Evolutionary conservation across 2,329 filamentous ascomycete genomes (phyloP).

Genomic region (Nothomitra cinnamomea): DNA sequence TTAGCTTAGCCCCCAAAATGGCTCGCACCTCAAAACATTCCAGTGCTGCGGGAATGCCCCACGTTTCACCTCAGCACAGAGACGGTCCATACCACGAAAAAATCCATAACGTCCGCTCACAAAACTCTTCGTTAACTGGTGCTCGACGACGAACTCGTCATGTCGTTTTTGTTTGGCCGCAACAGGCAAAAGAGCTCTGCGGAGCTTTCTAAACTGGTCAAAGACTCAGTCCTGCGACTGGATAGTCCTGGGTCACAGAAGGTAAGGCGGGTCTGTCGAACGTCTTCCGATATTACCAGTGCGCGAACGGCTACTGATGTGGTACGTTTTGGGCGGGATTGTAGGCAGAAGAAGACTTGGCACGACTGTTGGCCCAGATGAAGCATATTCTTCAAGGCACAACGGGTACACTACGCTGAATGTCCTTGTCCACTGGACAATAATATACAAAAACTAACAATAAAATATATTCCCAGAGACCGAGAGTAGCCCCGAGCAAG

Average conservation of each 20-base stretch:
- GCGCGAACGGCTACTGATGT: neutral
- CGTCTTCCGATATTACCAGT: constrained; percentile 5
- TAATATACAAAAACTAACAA: neutral
- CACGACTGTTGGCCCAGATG: constrained; percentile 75
- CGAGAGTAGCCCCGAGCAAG: constrained; percentile 73
- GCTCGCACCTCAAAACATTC: neutral
- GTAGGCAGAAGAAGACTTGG: constrained; percentile 70
- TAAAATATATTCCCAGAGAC: constrained; percentile 39
- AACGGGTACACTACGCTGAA: constrained; percentile 43
- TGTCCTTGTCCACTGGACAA: neutral
- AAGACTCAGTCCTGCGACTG: constrained; percentile 44
- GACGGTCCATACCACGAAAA: too few species aligned
- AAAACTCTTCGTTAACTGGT: neutral
- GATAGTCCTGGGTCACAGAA: constrained; percentile 38
- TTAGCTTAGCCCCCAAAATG: neutral
- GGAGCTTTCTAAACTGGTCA: constrained; percentile 45
- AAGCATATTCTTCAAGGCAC: constrained; percentile 88
- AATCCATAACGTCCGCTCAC: too few species aligned
- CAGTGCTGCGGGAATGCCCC: neutral
- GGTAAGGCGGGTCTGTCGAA: constrained; percentile 22
- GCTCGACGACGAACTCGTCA: constrained; percentile 17
- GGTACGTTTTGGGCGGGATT: neutral
- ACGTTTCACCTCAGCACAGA: neutral
- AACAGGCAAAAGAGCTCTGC: constrained; percentile 42
- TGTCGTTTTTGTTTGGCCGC: constrained; percentile 55